These are phyloP conservation scores for Hordeum marinum DNA, from an alignment of 176 grass and related monocot species.

Conservation along the genomic window DNA sequence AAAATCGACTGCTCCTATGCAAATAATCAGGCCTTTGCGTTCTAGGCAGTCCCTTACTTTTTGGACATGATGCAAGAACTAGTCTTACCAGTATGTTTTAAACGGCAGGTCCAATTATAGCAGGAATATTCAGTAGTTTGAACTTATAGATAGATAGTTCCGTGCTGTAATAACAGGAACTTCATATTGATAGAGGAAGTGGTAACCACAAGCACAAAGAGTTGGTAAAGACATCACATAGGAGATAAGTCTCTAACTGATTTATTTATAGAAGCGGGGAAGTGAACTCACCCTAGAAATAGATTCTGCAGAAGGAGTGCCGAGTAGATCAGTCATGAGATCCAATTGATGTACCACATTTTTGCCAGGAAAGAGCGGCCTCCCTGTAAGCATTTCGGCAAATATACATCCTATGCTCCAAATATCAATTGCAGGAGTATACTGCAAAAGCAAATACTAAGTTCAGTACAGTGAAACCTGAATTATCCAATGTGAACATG, in stretches of 20 bases:
- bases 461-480: not conserved
- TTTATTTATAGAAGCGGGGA: not conserved
- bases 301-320: slow-evolving; percentile 62
- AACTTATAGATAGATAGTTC: too few species aligned
- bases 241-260: too few species aligned
- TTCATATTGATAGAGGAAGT: too few species aligned
- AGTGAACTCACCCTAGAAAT: slow-evolving; percentile 49
- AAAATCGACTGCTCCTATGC: not conserved
- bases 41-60: not conserved
- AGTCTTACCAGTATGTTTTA: too few species aligned
- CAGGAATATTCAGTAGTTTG: too few species aligned
- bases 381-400: slow-evolving; percentile 76
- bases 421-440: slow-evolving; percentile 84
- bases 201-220: too few species aligned
- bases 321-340: slow-evolving; percentile 83
- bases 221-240: too few species aligned
- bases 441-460: slow-evolving; percentile 38
- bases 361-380: slow-evolving; percentile 73
- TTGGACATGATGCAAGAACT: too few species aligned
- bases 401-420: slow-evolving; percentile 91
- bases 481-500: not conserved
- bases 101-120: too few species aligned
- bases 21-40: not conserved
- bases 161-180: too few species aligned
- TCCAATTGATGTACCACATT: slow-evolving; percentile 84